Conservation (phyloP, 768 basidiomycete genomes). For the Boletus reticulatus region DNA sequence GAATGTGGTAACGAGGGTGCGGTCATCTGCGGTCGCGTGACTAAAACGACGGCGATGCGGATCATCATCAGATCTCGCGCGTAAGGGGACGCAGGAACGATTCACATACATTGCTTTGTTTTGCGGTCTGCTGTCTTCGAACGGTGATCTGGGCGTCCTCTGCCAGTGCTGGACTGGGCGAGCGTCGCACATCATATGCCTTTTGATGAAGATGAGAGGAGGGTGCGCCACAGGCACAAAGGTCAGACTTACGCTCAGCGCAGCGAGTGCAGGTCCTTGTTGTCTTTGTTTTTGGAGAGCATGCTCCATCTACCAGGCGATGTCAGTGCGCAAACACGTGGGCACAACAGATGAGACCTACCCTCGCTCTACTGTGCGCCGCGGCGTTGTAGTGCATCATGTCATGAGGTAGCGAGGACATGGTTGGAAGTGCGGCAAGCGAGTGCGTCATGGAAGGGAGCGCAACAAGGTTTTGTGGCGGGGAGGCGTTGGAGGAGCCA, state of each 20-base stretch:
- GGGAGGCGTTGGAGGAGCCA: conserved; percentile 30
- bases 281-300: conserved; percentile 32
- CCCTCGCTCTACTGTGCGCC: conserved; percentile 31
- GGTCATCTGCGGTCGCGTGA: conserved; percentile 32
- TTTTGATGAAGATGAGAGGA: background rate
- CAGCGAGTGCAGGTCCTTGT: conserved; percentile 22
- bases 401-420: conserved; percentile 30
- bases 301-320: conserved; percentile 27
- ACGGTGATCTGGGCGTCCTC: conserved; percentile 34
- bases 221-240: background rate
- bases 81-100: background rate
- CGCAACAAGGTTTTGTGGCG: conserved; percentile 27
- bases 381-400: conserved; percentile 33
- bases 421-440: conserved; percentile 29
- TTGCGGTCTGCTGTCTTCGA: conserved; percentile 27
- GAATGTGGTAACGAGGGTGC: conserved; percentile 9
- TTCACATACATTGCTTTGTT: conserved; percentile 17
- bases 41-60: conserved; percentile 14
- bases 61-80: conserved; percentile 11
- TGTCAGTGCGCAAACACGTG: conserved; percentile 3
- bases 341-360: background rate
- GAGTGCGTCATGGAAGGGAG: conserved; percentile 34
- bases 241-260: conserved; percentile 21
- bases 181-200: conserved; percentile 31
- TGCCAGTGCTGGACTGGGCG: conserved; percentile 31